These are phyloP conservation scores for Fusarium protoensiforme DNA, from an alignment of 2,329 filamentous ascomycete genomes.

Conservation along the genomic window DNA sequence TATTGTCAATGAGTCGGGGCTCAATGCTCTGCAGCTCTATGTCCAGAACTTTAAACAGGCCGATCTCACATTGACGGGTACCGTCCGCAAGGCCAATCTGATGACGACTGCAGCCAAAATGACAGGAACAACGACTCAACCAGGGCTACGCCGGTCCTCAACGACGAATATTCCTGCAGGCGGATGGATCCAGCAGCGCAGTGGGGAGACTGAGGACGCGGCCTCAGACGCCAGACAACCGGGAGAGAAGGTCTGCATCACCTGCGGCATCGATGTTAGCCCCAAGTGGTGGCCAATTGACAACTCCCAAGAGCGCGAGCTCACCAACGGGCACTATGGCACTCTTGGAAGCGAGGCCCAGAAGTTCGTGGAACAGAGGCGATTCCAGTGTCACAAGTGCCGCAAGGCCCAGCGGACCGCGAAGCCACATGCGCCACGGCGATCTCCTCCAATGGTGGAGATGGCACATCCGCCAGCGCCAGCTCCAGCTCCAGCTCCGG, in stretches of 20 bases:
- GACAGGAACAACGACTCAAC: constrained; percentile 47
- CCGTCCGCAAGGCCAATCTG: constrained; percentile 90
- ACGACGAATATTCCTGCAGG: constrained; percentile 54
- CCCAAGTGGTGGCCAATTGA: constrained; percentile 78
- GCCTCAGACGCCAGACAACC: constrained; percentile 47
- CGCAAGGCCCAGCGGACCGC: constrained; percentile 64
- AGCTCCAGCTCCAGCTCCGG: background rate
- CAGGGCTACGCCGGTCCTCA: constrained; percentile 65
- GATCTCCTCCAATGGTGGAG: constrained; percentile 36
- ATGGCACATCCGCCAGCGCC: constrained; percentile 26
- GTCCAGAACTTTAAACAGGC: constrained; percentile 94
- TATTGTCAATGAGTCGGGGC: constrained; percentile 73
- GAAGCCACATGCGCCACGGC: constrained; percentile 39
- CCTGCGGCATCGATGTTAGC: constrained; percentile 76
- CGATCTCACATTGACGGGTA: constrained; percentile 88
- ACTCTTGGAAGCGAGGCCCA: constrained; percentile 65
- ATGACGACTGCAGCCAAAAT: constrained; percentile 72
- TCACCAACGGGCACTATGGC: constrained; percentile 63
- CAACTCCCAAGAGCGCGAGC: constrained; percentile 61
- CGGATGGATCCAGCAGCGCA: constrained; percentile 34
- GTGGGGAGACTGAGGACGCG: constrained; percentile 42
- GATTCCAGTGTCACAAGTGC: constrained; percentile 82
- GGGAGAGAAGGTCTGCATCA: constrained; percentile 69
- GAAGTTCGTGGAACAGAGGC: constrained; percentile 69
- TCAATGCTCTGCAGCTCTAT: constrained; percentile 86